phyloP scores from a whole-genome alignment of 2,329 filamentous ascomycete species.

The Elsinoe batatas region DNA sequence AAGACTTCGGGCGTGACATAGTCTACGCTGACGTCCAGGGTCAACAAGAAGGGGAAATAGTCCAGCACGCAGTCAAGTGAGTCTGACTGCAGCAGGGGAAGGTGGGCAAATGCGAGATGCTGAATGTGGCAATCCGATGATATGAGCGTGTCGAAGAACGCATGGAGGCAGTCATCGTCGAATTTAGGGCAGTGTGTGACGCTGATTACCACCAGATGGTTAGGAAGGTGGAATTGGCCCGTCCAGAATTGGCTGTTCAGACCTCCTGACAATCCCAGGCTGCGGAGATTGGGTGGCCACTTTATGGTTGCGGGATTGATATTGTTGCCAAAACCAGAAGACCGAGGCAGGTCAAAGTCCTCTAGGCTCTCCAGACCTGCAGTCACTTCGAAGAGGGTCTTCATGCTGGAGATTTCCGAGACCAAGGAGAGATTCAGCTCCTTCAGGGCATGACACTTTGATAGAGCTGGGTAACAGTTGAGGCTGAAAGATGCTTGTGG shows the following conservation, averaged over 20 bases:
- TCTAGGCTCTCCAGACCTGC: slow-evolving; percentile 36
- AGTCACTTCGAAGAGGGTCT: slow-evolving; percentile 42
- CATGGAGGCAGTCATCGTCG: slow-evolving; percentile 27
- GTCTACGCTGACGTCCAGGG: slow-evolving; percentile 36
- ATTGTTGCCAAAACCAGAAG: slow-evolving; percentile 22
- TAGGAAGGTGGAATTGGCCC: slow-evolving; percentile 25
- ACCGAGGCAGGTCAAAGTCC: slow-evolving; percentile 32
- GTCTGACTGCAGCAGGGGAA: slow-evolving; percentile 31
- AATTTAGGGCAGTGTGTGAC: slow-evolving; percentile 36
- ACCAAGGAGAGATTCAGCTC: slow-evolving; percentile 46
- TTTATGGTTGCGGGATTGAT: slow-evolving; percentile 19
- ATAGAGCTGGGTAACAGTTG: slow-evolving; percentile 47
- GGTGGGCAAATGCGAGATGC: slow-evolving; percentile 21
- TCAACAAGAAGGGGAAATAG: slow-evolving; percentile 31
- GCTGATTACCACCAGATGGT: slow-evolving; percentile 28
- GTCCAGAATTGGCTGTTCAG: slow-evolving; percentile 35
- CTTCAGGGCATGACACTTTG: slow-evolving; percentile 43
- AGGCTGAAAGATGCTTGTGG: slow-evolving; percentile 49
- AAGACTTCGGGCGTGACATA: slow-evolving; percentile 37
- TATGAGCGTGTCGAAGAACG: slow-evolving; percentile 31
- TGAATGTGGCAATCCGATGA: not conserved
- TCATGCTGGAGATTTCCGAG: slow-evolving; percentile 40
- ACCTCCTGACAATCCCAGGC: slow-evolving; percentile 36
- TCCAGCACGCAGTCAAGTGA: slow-evolving; percentile 33
- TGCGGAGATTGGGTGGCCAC: slow-evolving; percentile 36